Evolutionary conservation across 768 basidiomycete species (phyloP), one percentile per base, ranked within the genome.

Genomic region (Xerocomellus dryophilus): DNA sequence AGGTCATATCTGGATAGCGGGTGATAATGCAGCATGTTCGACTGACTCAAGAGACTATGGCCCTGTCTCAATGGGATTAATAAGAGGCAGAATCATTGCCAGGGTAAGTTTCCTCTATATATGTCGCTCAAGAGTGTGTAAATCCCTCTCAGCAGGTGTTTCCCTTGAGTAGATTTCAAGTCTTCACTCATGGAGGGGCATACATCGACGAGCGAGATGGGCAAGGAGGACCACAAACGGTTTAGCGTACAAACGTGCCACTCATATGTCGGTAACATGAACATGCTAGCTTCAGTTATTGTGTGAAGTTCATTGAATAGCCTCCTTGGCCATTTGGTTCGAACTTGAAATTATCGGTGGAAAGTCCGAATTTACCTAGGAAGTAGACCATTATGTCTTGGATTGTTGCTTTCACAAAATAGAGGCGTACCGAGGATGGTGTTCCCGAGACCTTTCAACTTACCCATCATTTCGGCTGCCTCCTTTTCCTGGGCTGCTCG

Each of bases 331-430:
- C 91, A 59, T 96, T 95, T 17, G 92, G 92, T 55, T 86, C 85
- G 64, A 99, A 92, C 73, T 98, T 89, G 80, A 98, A 98, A 73
- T 96, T 98, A 66, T 98, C 86, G 0, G 95, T 98, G 14, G 88
- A 93, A 58, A 98, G 70, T 17, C 97, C 96, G 66, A 98, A 98
- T 56, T 89, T 90, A 4, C 93, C 92, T 95, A 17, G 44, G 14
- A 48, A 47, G 31, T 6, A 23, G 20, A 18, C 20, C 12, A 35
- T 46, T 7, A 35, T 43, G 20, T 42, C 53, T 31, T 50, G 48
- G 21, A 25, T 42, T 10, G 27, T 34, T 18, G 38, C 43, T 38
- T 15, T 46, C 46, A 31, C 23, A 10, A 14, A 17, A 38, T 7
- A 46, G 8, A 36, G 40, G 60, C 79, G 51, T 63, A 85, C 96